These are phyloP conservation scores for Yarrowia osloensis DNA, from an alignment of 805 yeast genomes.

Conservation along the genomic window DNA sequence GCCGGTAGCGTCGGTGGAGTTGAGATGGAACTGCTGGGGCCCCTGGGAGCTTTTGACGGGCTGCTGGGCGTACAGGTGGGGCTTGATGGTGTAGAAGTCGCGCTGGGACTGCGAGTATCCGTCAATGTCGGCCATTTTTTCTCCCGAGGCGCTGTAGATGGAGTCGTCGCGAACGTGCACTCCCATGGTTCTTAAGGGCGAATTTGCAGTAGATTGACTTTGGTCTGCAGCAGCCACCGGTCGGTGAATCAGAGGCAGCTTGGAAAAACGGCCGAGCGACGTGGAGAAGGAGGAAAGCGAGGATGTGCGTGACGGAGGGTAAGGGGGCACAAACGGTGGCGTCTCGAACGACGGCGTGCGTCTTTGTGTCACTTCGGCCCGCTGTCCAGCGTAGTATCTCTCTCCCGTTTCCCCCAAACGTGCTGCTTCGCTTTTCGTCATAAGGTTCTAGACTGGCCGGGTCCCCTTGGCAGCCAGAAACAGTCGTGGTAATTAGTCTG, in stretches of 20 bases:
- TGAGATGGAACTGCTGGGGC: slow-evolving; percentile 13
- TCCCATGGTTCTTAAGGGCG: neutral
- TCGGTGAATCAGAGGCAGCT: neutral
- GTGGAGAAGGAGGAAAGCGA: neutral
- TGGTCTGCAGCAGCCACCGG: neutral
- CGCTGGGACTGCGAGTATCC: slow-evolving; percentile 26
- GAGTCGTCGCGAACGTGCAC: neutral
- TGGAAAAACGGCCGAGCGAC: slow-evolving; percentile 4
- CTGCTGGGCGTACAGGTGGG: slow-evolving; percentile 8
- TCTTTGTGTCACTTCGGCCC: neutral
- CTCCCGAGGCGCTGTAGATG: neutral
- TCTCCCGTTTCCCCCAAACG: neutral
- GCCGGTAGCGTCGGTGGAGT: neutral
- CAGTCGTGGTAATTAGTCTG: neutral
- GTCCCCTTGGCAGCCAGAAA: neutral
- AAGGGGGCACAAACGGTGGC: neutral
- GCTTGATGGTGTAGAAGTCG: slow-evolving; percentile 22
- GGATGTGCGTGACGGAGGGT: neutral
- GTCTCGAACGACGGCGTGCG: neutral
- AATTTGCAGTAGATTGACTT: slow-evolving; percentile 20
- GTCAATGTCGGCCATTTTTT: slow-evolving; percentile 24
- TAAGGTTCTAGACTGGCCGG: neutral
- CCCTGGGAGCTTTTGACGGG: neutral
- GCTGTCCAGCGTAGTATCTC: neutral
- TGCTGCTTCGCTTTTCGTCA: neutral